Base-by-base conservation (phyloP, 1,284 basidiomycete genomes). In the Trametes versicolor region DNA sequence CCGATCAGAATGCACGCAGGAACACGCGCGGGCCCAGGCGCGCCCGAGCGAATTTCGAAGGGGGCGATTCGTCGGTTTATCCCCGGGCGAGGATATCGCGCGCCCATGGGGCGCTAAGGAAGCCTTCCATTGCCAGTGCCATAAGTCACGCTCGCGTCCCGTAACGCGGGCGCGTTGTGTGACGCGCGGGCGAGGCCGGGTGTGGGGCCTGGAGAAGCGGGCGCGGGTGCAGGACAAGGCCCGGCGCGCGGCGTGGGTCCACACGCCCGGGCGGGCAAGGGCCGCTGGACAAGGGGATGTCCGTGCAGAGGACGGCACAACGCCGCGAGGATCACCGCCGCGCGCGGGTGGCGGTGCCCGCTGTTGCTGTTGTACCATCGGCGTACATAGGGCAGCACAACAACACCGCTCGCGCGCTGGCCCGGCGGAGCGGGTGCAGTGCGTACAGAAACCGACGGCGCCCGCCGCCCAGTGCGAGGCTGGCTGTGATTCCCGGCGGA, bases 91-190 rank as follows among this genome's bases (percentile, higher is more conserved):
- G 29, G 29, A 32, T 32, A 32, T 32, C 34, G 59, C 54, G 21
- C 27, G 48, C 12, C 29, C 10, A 32, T 49, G 2, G 19, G 7
- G 39, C 32, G 25, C 29, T 3, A 32, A 32, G 29, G 29, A 32
- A 32, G 29, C 29, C 29, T 32, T 32, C 29, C 29, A n/a, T n/a
- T 32, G 3, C 29, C 29, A 32, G 29, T 32, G 29, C 29, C 29
- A n/a, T n/a, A 32, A 32, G 58, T 60, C 58, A 60, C 58, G 58
- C 41, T 53, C 58, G 58, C 58, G 58, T 60, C 50, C 21, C 50
- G 29, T 60, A 60, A 60, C 58, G 58, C 41, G 45, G 43, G 21
- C n/a, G 43, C n/a, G 43, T n/a, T 23, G 45, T 48, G 23, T 23
- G 45, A 23, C 21, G 21, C 3, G 15, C 7, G 12, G 48, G 23